Evolutionary conservation across 2,329 filamentous ascomycete species (phyloP).

Genomic region (Ophiostoma himal-ulmi): DNA sequence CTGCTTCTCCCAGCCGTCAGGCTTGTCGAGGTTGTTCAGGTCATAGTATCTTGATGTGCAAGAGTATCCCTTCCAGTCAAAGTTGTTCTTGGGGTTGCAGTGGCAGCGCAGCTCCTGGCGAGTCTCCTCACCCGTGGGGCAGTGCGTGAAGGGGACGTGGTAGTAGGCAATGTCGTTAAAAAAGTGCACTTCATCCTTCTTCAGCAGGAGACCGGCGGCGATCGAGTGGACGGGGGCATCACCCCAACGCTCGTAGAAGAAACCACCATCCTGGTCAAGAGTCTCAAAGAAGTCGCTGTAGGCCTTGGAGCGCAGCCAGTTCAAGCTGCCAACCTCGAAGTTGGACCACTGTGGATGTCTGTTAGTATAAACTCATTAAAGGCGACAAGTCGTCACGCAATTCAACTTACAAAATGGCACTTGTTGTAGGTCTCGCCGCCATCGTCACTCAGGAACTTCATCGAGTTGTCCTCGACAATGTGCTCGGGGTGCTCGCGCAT

Average conservation of each 20-base stretch:
- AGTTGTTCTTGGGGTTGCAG: slow-evolving; percentile 94
- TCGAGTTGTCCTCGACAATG: slow-evolving; percentile 73
- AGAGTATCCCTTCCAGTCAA: slow-evolving; percentile 98
- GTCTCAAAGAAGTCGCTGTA: slow-evolving; percentile 89
- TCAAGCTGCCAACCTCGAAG: slow-evolving; percentile 90
- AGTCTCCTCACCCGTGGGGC: slow-evolving; percentile 81
- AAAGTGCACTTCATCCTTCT: slow-evolving; percentile 94
- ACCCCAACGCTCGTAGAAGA: slow-evolving; percentile 94
- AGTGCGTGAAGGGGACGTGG: slow-evolving; percentile 96
- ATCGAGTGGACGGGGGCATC: slow-evolving; percentile 97
- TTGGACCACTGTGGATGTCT: slow-evolving; percentile 74
- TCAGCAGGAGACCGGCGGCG: slow-evolving; percentile 76
- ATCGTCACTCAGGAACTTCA: slow-evolving; percentile 89
- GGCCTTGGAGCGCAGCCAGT: slow-evolving; percentile 84
- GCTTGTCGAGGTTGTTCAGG: slow-evolving; percentile 72
- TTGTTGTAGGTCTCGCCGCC: slow-evolving; percentile 89
- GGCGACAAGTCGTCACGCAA: neutral
- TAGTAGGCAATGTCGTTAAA: slow-evolving; percentile 99
- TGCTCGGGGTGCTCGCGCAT: slow-evolving; percentile 87
- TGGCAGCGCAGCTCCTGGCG: slow-evolving; percentile 82
- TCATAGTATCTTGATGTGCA: slow-evolving; percentile 81
- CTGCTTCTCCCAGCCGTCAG: slow-evolving; percentile 75
- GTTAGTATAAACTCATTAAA: slow-evolving; percentile 26
- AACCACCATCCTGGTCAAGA: slow-evolving; percentile 85
- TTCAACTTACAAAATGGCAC: slow-evolving; percentile 82